Conservation (phyloP, 306 rosid species). For the Oxytropis ochrocephala region DNA sequence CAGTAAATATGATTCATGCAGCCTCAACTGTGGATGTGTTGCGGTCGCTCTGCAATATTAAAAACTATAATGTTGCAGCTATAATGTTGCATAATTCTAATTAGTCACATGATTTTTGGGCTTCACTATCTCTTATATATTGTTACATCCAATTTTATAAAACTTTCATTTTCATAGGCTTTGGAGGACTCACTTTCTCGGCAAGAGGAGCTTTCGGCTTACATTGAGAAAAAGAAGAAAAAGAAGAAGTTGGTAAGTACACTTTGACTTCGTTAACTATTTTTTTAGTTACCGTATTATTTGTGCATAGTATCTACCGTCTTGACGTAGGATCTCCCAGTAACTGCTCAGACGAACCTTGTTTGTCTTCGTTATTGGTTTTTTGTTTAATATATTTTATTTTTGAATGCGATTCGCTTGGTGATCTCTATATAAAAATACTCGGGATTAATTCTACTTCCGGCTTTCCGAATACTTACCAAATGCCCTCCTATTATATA, state of each 20-base stretch:
- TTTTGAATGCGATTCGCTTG: slow-evolving; percentile 49
- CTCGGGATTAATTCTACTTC: not conserved
- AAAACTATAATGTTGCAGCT: too few species aligned
- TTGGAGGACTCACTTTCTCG: slow-evolving; percentile 59
- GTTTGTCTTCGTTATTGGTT: not conserved
- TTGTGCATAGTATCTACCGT: too few species aligned
- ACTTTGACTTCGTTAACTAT: not conserved
- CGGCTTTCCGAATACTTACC: not conserved
- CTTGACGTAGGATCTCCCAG: too few species aligned
- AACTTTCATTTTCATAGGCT: slow-evolving; percentile 37
- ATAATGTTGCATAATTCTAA: too few species aligned
- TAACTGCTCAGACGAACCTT: too few species aligned
- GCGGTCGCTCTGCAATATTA: too few species aligned
- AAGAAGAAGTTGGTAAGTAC: slow-evolving; percentile 63
- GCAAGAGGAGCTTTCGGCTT: slow-evolving; percentile 62
- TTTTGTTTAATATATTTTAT: not conserved
- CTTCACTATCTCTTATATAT: not conserved
- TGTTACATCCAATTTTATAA: not conserved
- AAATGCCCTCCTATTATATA: slow-evolving; percentile 6
- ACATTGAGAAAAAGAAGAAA: slow-evolving; percentile 66
- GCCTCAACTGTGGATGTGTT: not conserved
- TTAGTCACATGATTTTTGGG: not conserved
- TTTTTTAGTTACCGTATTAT: too few species aligned
- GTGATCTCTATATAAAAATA: slow-evolving; percentile 16
- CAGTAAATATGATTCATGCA: too few species aligned